phyloP scores from a whole-genome alignment of 768 basidiomycete species.

The Zangia roseola region DNA sequence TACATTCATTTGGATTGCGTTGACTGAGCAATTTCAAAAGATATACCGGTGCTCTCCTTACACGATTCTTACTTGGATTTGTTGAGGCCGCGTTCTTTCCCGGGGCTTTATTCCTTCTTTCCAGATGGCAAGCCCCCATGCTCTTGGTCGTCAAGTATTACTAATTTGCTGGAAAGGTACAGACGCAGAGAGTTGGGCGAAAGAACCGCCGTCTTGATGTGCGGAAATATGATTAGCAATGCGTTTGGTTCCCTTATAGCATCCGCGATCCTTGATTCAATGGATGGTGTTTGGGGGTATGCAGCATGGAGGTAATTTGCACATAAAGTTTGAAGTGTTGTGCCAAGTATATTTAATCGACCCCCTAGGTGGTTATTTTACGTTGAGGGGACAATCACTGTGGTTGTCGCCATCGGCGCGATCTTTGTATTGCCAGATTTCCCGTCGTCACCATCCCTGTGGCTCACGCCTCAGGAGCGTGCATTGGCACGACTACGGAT shows the following conservation, averaged over 20 bases:
- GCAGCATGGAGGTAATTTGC: slow-evolving; percentile 66
- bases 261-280: slow-evolving; percentile 67
- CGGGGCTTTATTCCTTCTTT: slow-evolving; percentile 47
- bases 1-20: background rate
- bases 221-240: slow-evolving; percentile 76
- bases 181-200: slow-evolving; percentile 67
- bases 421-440: slow-evolving; percentile 75
- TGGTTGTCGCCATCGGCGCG: slow-evolving; percentile 48
- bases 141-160: slow-evolving; percentile 34
- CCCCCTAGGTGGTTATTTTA: slow-evolving; percentile 69
- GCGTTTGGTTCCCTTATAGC: slow-evolving; percentile 81
- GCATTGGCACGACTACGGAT: slow-evolving; percentile 58
- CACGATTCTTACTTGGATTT: slow-evolving; percentile 77
- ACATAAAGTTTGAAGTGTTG: background rate
- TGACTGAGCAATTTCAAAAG: slow-evolving; percentile 30
- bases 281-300: slow-evolving; percentile 67
- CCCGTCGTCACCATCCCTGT: slow-evolving; percentile 55
- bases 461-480: slow-evolving; percentile 59
- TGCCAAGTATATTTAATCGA: background rate
- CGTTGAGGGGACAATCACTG: slow-evolving; percentile 59
- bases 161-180: slow-evolving; percentile 54
- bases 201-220: slow-evolving; percentile 64
- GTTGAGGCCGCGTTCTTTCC: slow-evolving; percentile 74
- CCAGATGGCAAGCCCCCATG: slow-evolving; percentile 34
- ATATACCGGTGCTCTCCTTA: slow-evolving; percentile 62